Base-by-base conservation (phyloP, 352 stramenopile species). In the Globisporangium irregulare region DNA sequence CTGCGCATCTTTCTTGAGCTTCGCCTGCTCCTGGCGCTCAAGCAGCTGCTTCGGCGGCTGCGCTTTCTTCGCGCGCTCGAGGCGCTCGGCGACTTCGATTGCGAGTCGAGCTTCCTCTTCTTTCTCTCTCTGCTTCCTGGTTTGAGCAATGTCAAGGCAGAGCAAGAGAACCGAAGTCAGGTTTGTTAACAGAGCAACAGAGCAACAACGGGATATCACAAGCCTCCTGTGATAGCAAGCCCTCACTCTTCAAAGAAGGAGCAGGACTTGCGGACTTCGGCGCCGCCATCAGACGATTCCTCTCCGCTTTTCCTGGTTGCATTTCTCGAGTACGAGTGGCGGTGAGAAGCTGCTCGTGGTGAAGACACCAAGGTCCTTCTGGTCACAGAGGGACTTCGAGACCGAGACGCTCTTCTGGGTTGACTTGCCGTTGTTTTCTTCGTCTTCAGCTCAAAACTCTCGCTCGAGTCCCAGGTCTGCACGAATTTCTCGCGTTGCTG, bases 181-280 rank as follows among this genome's bases (percentile, higher is more conserved):
- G 41, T 48, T 18, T 48, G 4, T 48, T 48, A 48, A 9, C 8
- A 41, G 36, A 4, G 29, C 29, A 32, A 32, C 29, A 32, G 4
- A 32, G 29, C 29, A 32, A 32, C 29, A 32, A 32, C 4, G 29
- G 29, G 29, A 7, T 32, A 32, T 1, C 4, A 32, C 29, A 32
- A 32, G 29, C 4, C 29, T 32, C 29, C 29, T 32, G 29, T 32
- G 29, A 32, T 7, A 32, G 29, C 29, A 4, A n/a, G 41, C 15
- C 41, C 73, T 51, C 66, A 77, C 36, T 82, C 78, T 64, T 90
- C 78, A 61, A 87, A 90, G 64, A 88, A 92, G 0, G 79, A 60
- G 68, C 81, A 73, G 0, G 80, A 86, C 0, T 71, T 73, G 43
- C 72, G 70, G 9, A 80, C 24, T 56, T 76, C 73, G 14, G 15